These are phyloP conservation scores for Hordeum marinum DNA, from an alignment of 176 grass and related monocot species.

Conservation along the genomic window DNA sequence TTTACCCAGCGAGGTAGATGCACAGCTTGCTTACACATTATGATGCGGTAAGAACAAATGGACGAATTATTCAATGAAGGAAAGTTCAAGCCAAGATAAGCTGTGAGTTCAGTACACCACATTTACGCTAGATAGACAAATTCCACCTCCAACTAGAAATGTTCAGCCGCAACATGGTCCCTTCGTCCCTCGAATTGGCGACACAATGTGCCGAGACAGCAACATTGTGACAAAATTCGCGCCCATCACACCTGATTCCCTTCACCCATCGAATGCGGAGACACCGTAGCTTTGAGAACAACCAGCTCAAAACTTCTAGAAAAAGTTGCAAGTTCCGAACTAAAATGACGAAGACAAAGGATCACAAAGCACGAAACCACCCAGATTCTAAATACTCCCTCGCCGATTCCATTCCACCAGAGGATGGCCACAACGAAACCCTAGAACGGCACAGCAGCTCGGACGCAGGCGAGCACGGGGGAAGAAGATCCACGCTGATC, in stretches of 20 bases:
- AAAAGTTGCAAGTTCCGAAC: not conserved
- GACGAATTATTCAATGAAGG: not conserved
- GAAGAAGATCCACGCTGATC: conserved; percentile 14
- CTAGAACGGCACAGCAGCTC: not conserved
- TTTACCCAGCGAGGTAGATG: not conserved
- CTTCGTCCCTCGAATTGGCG: not conserved
- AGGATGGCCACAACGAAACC: not conserved
- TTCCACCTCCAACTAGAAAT: not conserved
- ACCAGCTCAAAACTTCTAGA: not conserved
- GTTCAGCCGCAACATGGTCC: not conserved
- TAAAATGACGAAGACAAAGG: not conserved
- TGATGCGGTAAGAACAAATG: not conserved
- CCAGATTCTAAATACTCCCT: not conserved
- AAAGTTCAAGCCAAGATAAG: not conserved
- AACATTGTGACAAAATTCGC: not conserved
- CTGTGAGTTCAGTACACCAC: not conserved
- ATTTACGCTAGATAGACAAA: not conserved
- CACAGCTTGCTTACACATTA: not conserved
- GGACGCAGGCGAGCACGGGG: not conserved
- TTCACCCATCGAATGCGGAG: not conserved
- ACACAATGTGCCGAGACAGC: not conserved
- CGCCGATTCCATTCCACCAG: conserved; percentile 11
- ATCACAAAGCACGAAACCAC: conserved; percentile 2
- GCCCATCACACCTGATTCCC: not conserved
- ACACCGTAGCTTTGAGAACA: not conserved